A percentile compares a stretch with the other conserved stretches of the same genome.
These are phyloP conservation scores for Coemansia umbellata DNA, from an alignment of 192 early-diverging fungal genomes.

Conservation along the genomic window DNA sequence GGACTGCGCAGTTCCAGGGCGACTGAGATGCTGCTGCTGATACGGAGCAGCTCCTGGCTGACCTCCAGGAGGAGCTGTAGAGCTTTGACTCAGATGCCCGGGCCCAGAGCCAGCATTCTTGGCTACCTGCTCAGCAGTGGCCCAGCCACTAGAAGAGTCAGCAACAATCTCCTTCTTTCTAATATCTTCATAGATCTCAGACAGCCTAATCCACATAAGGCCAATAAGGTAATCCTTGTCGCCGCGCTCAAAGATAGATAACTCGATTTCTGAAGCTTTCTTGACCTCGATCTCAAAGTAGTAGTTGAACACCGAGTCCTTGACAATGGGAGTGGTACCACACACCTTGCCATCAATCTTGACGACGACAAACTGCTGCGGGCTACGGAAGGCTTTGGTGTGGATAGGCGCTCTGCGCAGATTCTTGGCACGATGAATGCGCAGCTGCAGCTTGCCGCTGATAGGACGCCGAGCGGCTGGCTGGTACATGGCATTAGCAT, in stretches of 20 bases:
- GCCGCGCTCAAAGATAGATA: conserved; percentile 81
- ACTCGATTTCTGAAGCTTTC: conserved; percentile 88
- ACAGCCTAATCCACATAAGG: conserved; percentile 89
- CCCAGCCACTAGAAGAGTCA: conserved; percentile 56
- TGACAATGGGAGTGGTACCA: conserved; percentile 68
- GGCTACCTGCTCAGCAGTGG: conserved; percentile 48
- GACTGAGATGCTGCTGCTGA: conserved; percentile 5
- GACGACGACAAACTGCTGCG: conserved; percentile 72
- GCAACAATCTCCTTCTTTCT: conserved; percentile 62
- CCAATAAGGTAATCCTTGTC: conserved; percentile 74
- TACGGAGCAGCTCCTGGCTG: neutral
- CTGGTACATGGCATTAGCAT: conserved; percentile 23
- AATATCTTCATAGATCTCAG: conserved; percentile 87
- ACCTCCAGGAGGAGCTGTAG: neutral
- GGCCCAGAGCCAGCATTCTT: conserved; percentile 9
- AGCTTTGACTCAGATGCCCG: neutral
- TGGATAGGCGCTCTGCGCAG: conserved; percentile 57
- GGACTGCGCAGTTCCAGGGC: too few relatives aligned
- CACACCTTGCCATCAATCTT: conserved; percentile 81
- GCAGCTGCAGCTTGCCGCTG: conserved; percentile 67
- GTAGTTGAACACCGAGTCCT: conserved; percentile 76
- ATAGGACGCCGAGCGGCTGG: conserved; percentile 67
- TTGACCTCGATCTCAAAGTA: conserved; percentile 86
- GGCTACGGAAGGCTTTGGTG: conserved; percentile 46
- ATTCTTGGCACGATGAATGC: conserved; percentile 59